These are phyloP conservation scores for Sordariomycetes sp. DNA, from an alignment of 2,329 filamentous ascomycete species.

Conservation along the genomic window DNA sequence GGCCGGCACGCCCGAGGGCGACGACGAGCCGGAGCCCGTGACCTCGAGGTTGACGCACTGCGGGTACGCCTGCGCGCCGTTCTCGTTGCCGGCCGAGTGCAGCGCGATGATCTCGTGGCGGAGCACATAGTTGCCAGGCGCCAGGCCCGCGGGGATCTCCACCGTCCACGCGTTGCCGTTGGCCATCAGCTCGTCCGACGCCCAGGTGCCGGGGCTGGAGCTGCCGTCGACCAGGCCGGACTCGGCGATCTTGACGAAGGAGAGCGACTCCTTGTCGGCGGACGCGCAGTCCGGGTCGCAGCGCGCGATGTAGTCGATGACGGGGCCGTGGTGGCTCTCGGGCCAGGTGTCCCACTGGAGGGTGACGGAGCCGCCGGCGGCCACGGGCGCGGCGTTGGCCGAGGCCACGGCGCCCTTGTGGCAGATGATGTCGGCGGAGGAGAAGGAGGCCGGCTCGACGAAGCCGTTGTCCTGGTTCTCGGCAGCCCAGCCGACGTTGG, in stretches of 20 bases:
- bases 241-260: conserved; percentile 51
- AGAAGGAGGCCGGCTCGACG: conserved; percentile 29
- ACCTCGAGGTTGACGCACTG: conserved; percentile 39
- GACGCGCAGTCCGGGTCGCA: conserved; percentile 39
- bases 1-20: conserved; percentile 17
- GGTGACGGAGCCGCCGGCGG: conserved; percentile 47
- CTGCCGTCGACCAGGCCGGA: conserved; percentile 35
- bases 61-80: conserved; percentile 39
- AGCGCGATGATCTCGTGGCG: conserved; percentile 46
- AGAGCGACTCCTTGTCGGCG: conserved; percentile 37
- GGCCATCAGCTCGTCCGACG: conserved; percentile 36
- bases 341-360: conserved; percentile 58
- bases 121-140: conserved; percentile 41
- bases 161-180: conserved; percentile 35
- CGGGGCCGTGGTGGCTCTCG: conserved; percentile 49
- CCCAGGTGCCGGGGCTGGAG: conserved; percentile 36
- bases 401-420: conserved; percentile 30
- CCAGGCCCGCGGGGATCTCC: conserved; percentile 32
- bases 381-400: conserved; percentile 28
- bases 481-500: conserved; percentile 20
- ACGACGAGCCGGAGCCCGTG: conserved; percentile 22
- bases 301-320: conserved; percentile 49
- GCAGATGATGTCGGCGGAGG: conserved; percentile 33
- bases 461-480: conserved; percentile 29
- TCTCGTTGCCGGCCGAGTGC: conserved; percentile 29